phyloP scores from a whole-genome alignment of 2,329 filamentous ascomycete species.

The Exophiala xenobiotica region DNA sequence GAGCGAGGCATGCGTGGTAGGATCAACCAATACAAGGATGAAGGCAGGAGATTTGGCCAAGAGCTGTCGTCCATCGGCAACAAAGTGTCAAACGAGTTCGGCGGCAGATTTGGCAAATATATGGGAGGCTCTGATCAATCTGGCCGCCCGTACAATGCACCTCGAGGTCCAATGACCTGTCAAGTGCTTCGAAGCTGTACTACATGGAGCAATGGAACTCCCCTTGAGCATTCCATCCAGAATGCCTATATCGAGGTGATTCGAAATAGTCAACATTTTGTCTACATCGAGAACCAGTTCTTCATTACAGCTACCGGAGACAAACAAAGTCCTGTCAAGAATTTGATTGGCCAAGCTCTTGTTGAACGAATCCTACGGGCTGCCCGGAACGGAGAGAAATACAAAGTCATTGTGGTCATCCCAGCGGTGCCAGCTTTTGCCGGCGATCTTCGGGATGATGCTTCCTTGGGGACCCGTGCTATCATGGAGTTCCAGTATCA shows the following conservation, averaged over 20 bases:
- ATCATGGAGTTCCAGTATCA: constrained; percentile 89
- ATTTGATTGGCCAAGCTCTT: constrained; percentile 75
- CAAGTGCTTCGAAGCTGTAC: constrained; percentile 48
- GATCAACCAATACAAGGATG: constrained; percentile 34
- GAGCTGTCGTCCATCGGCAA: constrained; percentile 41
- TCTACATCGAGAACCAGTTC: constrained; percentile 85
- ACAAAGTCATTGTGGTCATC: constrained; percentile 74
- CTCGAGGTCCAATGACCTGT: constrained; percentile 28
- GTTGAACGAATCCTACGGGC: constrained; percentile 75
- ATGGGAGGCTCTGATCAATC: constrained; percentile 21
- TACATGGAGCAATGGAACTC: constrained; percentile 61
- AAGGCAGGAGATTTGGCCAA: constrained; percentile 34
- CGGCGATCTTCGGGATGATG: constrained; percentile 72
- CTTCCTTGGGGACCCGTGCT: constrained; percentile 71
- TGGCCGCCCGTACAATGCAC: constrained; percentile 23
- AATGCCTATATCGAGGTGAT: constrained; percentile 80
- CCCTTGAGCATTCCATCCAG: constrained; percentile 74
- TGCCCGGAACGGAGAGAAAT: constrained; percentile 62
- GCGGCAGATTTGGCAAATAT: constrained; percentile 38
- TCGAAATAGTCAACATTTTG: constrained; percentile 65
- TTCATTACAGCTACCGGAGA: constrained; percentile 80
- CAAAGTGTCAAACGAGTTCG: constrained; percentile 41
- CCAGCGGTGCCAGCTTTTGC: constrained; percentile 80
- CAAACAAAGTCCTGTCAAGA: constrained; percentile 69
- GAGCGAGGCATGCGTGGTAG: constrained; percentile 37